Evolutionary conservation across 805 yeast genomes (phyloP).

Genomic region (Zygotorulaspora danielsina): DNA sequence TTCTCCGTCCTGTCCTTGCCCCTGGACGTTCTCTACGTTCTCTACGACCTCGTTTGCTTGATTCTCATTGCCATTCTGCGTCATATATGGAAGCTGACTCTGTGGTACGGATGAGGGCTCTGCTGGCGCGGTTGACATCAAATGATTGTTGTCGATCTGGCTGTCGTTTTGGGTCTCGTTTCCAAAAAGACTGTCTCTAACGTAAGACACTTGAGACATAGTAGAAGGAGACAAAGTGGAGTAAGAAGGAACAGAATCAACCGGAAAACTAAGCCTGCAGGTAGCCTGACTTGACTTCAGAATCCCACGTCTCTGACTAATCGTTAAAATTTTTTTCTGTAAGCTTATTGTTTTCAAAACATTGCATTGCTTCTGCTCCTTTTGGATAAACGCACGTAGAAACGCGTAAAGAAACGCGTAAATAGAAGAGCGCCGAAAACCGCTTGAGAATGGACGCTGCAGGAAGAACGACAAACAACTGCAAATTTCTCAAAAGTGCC

Average conservation of each 20-base stretch:
- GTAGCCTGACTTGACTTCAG: background rate
- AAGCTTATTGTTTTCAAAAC: constrained; percentile 1
- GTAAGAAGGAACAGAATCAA: background rate
- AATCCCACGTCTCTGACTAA: background rate
- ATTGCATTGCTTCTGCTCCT: constrained; percentile 16
- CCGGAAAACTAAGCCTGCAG: background rate
- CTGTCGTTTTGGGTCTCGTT: constrained; percentile 6
- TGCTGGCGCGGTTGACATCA: constrained; percentile 27
- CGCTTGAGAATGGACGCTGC: too few relatives aligned
- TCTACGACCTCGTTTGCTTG: constrained; percentile 8
- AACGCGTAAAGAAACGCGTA: constrained; percentile 12
- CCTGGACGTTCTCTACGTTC: constrained; percentile 3
- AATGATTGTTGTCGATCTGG: constrained; percentile 7
- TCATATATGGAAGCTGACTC: constrained; percentile 9
- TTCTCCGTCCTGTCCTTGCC: constrained; percentile 14
- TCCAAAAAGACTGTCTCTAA: constrained; percentile 10
- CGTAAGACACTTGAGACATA: constrained; percentile 15
- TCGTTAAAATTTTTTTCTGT: constrained; percentile 3
- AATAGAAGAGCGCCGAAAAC: background rate
- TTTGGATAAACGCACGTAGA: constrained; percentile 14
- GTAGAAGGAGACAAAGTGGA: background rate
- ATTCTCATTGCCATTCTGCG: constrained; percentile 4
- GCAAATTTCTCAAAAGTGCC: too few relatives aligned
- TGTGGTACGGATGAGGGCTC: constrained; percentile 19
- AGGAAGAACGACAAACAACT: background rate